phyloP scores from a whole-genome alignment of 2,329 filamentous ascomycete genomes.

The Trichoderma sp. region DNA sequence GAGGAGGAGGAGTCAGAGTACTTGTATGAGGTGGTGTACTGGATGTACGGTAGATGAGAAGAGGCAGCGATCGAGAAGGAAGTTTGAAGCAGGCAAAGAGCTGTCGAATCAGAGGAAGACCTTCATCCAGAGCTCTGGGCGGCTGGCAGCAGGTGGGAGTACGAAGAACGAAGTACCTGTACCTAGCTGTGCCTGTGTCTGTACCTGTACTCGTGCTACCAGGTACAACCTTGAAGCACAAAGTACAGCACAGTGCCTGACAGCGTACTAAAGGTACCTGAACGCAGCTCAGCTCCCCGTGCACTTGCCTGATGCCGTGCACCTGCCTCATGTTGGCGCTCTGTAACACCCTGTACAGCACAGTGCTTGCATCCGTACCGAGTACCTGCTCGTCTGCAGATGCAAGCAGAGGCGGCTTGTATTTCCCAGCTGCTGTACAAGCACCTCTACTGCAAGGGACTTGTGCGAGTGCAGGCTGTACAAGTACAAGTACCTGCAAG shows the following conservation, averaged over 20 bases:
- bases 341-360: constrained; percentile 10
- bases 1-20: neutral
- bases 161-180: too few species aligned
- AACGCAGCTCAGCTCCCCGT: neutral
- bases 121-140: neutral
- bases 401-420: neutral
- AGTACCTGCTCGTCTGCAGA: neutral
- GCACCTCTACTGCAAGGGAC: neutral
- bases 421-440: neutral
- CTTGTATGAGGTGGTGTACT: neutral
- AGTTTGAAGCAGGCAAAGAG: neutral
- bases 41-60: neutral
- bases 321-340: neutral
- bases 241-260: too few species aligned
- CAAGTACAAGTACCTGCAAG: neutral
- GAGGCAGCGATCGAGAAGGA: neutral
- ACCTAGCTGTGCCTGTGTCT: neutral
- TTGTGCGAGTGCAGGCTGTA: neutral
- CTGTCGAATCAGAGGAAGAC: neutral
- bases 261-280: too few species aligned
- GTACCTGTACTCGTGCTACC: neutral
- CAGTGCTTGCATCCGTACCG: constrained; percentile 9
- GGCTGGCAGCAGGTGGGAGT: neutral
- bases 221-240: neutral
- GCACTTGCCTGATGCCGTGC: constrained; percentile 1